Evolutionary conservation across 1,284 basidiomycete species (phyloP), one percentile per base, ranked within the genome.

Genomic region (Rhodofomes roseus): DNA sequence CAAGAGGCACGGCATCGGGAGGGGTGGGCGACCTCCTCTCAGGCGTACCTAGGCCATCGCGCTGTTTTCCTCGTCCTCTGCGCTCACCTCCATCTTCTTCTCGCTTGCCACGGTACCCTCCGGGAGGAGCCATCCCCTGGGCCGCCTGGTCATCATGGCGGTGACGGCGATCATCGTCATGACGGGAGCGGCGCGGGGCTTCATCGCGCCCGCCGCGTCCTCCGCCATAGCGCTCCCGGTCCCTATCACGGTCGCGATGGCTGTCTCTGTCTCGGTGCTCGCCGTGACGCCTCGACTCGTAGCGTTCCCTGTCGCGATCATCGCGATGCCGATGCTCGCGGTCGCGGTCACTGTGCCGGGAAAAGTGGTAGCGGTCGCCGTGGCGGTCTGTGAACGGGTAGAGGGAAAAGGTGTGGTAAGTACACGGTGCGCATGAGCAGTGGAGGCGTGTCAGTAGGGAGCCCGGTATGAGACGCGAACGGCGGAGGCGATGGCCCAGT

Each of bases 11-110:
- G 12, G 87, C 86, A 50, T 90, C 92, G 67, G 93, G 87, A 0
- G 97, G 96, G 14, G 96, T 99, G 8, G 96, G 96, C 2, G 92
- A 95, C 65, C 94, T 80, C 65, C 89, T 80, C 65, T 91, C 87
- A 5, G 88, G 89, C 11, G 89, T 87, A 27, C 86, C 87, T 39
- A 83, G 74, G 22, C 80, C 81, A 61, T 82, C 81, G 62, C 71
- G 65, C 23, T 69, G 59, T 39, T 60, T 67, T 4, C 69, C 68
- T 36, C 71, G 57, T n/a, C 70, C 70, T 53, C 69, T 60, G 44
- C 79, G 74, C 43, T 74, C 74, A 29, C 75, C 73, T 34, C 74
- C 71, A 16, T 76, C 76, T 6, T 77, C 74, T 14, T 72, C 61
- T 66, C 70, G 54, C 16, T 70, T 57, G 2, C 70, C 66, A 54